Base-by-base conservation (phyloP, 257 asterid genomes). In the Rubia yunnanensis region DNA sequence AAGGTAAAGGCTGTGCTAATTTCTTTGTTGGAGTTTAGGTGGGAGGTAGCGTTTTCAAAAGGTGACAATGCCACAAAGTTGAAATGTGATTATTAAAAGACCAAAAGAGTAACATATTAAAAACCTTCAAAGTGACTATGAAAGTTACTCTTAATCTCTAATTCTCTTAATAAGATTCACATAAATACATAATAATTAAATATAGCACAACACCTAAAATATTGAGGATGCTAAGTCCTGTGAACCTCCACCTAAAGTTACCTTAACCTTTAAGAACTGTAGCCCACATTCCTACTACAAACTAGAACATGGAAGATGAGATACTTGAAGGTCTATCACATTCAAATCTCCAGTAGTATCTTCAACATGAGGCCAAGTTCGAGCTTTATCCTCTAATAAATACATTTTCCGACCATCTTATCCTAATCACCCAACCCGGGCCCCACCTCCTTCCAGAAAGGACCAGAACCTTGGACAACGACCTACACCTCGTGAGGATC, bases 391-490 rank as follows among this genome's bases (percentile, higher is more conserved):
- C 48, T 11, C 48, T 39, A 14, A 38, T 39, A 39, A 39, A 39
- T 11, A 18, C 2, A 48, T 1, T 48, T 48, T 8, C 24, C 57
- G 28, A 50, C 57, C 18, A n/a, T 50, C 57, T 44, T 44, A 44
- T 44, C 52, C 52, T 20, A 15, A 44, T 2, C 48, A 10, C 48
- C 3, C 48, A 4, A 13, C 3, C 58, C 26, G 28, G 36, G 39
- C 44, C 53, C 46, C 34, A 13, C 28, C 8, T 11, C 0, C 49
- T 75, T 65, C 72, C 56, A 35, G 73, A 66, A 75, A 46, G 24
- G 31, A 54, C 69, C 72, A 39, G 69, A 70, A 56, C 62, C n/a
- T 68, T 24, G 9, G 48, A 71, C 46, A 49, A 49, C 13, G 32
- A 54, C 52, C 15, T 31, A 60, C 15, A 18, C 39, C 24, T 66